Percentiles rank a stretch among this genome's conserved stretches.
Conservation (phyloP, 2,329 filamentous ascomycete genomes). For the Didymella pinodella region DNA sequence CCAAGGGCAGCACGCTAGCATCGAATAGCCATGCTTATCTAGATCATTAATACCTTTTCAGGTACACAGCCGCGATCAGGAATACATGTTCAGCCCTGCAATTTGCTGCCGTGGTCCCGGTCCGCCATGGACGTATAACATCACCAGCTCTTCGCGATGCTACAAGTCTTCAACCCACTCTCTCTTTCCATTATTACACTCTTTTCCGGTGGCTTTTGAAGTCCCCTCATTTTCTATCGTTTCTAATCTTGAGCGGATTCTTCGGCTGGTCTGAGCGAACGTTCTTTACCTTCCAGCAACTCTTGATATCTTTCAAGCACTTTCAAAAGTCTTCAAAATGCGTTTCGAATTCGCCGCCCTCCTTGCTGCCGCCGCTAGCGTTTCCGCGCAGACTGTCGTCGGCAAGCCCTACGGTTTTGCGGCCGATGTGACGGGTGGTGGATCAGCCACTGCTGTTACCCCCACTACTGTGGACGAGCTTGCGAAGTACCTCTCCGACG, state of each 20-base stretch:
- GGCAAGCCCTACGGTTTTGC: constrained; percentile 39
- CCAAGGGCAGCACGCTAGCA: constrained; percentile 6
- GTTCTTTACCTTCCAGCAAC: constrained; percentile 22
- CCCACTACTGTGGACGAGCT: constrained; percentile 36
- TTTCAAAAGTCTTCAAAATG: constrained; percentile 21
- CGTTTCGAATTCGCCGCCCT: constrained; percentile 30
- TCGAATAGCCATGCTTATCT: neutral
- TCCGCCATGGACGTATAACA: constrained; percentile 4
- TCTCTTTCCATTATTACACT: constrained; percentile 8
- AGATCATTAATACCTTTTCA: constrained; percentile 2
- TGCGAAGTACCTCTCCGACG: constrained; percentile 31
- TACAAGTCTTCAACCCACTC: neutral
- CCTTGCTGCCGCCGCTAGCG: constrained; percentile 27
- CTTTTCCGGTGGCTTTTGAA: constrained; percentile 16
- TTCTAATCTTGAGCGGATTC: constrained; percentile 30
- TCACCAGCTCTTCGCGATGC: neutral
- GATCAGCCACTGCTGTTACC: constrained; percentile 31
- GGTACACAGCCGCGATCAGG: neutral
- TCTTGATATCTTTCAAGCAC: neutral
- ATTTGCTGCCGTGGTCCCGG: constrained; percentile 6
- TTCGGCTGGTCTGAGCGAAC: constrained; percentile 37
- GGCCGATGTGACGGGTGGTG: constrained; percentile 35
- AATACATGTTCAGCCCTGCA: constrained; percentile 3
- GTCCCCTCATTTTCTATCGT: constrained; percentile 22
- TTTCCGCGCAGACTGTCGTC: constrained; percentile 33